phyloP scores from a whole-genome alignment of 1,139 yeast species.

The Yamadazyma trypodendri region DNA sequence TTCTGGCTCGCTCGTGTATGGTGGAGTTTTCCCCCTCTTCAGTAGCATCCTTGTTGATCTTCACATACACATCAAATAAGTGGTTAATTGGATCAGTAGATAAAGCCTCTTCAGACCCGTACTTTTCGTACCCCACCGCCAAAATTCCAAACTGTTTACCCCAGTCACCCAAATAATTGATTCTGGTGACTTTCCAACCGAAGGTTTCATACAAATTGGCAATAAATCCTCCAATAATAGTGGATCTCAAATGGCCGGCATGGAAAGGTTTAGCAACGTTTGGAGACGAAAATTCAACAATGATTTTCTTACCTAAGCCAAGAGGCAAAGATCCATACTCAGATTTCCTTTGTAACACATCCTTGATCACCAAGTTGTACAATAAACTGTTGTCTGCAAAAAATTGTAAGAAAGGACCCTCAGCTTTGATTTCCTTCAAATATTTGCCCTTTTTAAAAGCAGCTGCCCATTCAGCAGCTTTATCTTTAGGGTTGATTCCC shows the following conservation, averaged over 20 bases:
- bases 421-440: constrained; percentile 69
- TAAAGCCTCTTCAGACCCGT: constrained; percentile 77
- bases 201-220: constrained; percentile 84
- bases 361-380: constrained; percentile 68
- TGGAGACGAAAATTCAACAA: constrained; percentile 94
- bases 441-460: constrained; percentile 66
- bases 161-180: constrained; percentile 98
- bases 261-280: constrained; percentile 99
- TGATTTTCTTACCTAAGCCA: constrained; percentile 69
- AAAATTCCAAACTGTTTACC: constrained; percentile 97
- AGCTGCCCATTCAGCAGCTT: constrained; percentile 82
- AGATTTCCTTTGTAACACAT: constrained; percentile 58
- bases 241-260: constrained; percentile 97
- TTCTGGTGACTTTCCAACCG: constrained; percentile 87
- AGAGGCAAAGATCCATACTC: constrained; percentile 75
- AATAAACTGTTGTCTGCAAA: constrained; percentile 69
- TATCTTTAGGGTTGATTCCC: constrained; percentile 78
- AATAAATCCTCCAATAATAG: constrained; percentile 97
- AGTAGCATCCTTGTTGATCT: constrained; percentile 75
- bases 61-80: constrained; percentile 90
- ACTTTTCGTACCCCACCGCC: constrained; percentile 87
- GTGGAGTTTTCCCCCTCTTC: constrained; percentile 67
- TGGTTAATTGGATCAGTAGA: constrained; percentile 87
- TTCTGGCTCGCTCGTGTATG: constrained; percentile 84
- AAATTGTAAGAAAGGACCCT: constrained; percentile 91